These are phyloP conservation scores for Chrysoporthe deuterocubensis DNA, from an alignment of 2,329 filamentous ascomycete species.

Conservation along the genomic window DNA sequence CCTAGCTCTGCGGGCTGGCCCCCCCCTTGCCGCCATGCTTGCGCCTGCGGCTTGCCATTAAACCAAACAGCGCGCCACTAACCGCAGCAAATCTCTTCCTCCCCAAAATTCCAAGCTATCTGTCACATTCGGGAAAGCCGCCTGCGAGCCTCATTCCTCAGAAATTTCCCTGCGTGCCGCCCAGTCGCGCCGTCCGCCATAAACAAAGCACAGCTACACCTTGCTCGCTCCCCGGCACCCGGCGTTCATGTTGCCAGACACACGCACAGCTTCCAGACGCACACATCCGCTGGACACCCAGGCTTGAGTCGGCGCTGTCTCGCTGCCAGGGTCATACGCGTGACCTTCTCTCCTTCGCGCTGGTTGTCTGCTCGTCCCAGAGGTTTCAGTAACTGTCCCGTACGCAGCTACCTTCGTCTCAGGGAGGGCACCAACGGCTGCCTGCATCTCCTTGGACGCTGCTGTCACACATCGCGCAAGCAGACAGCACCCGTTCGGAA, in stretches of 20 bases:
- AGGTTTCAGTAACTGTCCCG: slow-evolving; percentile 26
- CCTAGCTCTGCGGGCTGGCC: not conserved
- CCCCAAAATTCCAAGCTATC: slow-evolving; percentile 10
- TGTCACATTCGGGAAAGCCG: slow-evolving; percentile 18
- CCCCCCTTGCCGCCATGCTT: slow-evolving; percentile 10
- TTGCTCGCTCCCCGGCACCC: not conserved
- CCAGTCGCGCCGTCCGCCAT: not conserved
- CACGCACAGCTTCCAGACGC: slow-evolving; percentile 13
- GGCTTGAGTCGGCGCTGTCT: slow-evolving; percentile 20
- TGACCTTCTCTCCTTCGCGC: slow-evolving; percentile 31
- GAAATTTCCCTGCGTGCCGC: not conserved
- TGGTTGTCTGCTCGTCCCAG: slow-evolving; percentile 29
- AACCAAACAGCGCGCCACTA: slow-evolving; percentile 26
- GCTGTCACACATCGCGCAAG: slow-evolving; percentile 35
- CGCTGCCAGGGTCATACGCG: slow-evolving; percentile 25
- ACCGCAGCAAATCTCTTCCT: slow-evolving; percentile 24
- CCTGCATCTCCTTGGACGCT: slow-evolving; percentile 34
- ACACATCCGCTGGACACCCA: slow-evolving; percentile 22
- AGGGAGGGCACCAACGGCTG: slow-evolving; percentile 33
- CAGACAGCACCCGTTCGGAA: slow-evolving; percentile 22
- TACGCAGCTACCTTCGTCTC: slow-evolving; percentile 24
- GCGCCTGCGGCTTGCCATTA: slow-evolving; percentile 19
- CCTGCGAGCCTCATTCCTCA: slow-evolving; percentile 9
- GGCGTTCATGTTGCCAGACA: slow-evolving; percentile 24
- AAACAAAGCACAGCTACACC: not conserved